Percentiles rank a stretch among this genome's conserved stretches.
These are phyloP conservation scores for Aspergillus egyptiacus DNA, from an alignment of 495 filamentous ascomycete genomes.

Conservation along the genomic window DNA sequence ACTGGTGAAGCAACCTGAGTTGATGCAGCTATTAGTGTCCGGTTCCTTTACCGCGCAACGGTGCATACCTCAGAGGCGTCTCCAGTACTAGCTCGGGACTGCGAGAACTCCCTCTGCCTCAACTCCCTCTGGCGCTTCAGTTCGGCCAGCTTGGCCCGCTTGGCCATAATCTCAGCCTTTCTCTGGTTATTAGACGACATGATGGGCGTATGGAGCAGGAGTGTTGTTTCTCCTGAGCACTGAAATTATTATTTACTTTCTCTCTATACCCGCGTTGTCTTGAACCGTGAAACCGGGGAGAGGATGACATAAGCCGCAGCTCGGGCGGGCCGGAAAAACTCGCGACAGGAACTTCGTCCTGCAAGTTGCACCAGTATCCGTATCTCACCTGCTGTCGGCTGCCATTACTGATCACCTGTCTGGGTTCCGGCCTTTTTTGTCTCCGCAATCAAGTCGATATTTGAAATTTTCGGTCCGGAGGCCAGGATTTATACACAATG, in stretches of 20 bases:
- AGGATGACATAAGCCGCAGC: constrained; percentile 43
- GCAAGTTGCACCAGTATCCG: constrained; percentile 27
- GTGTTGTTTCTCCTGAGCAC: background rate
- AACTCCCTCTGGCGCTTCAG: constrained; percentile 86
- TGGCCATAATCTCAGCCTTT: constrained; percentile 88
- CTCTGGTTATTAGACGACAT: constrained; percentile 55
- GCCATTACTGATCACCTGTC: constrained; percentile 16
- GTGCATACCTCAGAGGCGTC: constrained; percentile 47
- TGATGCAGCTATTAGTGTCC: background rate
- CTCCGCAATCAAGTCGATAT: constrained; percentile 18
- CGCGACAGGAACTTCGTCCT: constrained; percentile 45
- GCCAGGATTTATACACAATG: constrained; percentile 34
- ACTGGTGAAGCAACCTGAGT: constrained; percentile 60
- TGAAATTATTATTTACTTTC: constrained; percentile 24
- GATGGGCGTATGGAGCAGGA: constrained; percentile 5
- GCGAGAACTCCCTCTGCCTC: constrained; percentile 64
- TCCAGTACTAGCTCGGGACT: constrained; percentile 57
- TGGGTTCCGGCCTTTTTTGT: constrained; percentile 25
- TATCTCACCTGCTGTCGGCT: constrained; percentile 14
- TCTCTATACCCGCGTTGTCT: background rate
- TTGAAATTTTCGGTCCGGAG: constrained; percentile 24
- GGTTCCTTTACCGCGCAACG: background rate
- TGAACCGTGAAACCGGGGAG: constrained; percentile 11
- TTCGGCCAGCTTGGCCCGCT: constrained; percentile 91
- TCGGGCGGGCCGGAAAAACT: constrained; percentile 49